Conservation (phyloP, 345 rosid genomes). For the Lumnitzera racemosa region DNA sequence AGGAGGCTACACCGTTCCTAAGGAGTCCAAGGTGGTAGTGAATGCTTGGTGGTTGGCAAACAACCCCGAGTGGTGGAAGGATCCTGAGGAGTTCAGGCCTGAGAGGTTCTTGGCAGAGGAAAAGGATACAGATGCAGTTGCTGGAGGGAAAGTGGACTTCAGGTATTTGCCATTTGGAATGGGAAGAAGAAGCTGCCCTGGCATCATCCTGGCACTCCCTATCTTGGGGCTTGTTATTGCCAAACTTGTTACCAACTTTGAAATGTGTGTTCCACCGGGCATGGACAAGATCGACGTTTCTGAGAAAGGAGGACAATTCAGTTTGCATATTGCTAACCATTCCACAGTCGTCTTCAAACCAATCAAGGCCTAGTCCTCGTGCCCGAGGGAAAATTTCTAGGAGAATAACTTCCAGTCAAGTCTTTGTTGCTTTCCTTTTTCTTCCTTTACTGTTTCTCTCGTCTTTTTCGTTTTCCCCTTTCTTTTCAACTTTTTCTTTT, state of each 20-base stretch:
- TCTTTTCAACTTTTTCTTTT: no score
- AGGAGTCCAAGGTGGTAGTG: constrained; percentile 51
- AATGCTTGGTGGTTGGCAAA: constrained; percentile 71
- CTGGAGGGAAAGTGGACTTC: constrained; percentile 49
- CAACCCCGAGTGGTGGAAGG: constrained; percentile 49
- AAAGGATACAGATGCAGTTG: constrained; percentile 26
- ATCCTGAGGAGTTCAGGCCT: constrained; percentile 44
- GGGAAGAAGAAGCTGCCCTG: constrained; percentile 58
- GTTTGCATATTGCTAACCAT: constrained; percentile 51
- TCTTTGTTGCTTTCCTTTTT: no score
- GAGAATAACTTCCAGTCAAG: no score
- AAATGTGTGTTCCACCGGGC: constrained; percentile 32
- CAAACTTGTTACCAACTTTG: constrained; percentile 36
- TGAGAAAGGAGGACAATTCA: constrained; percentile 68
- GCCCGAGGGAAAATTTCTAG: no score
- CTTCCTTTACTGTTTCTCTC: background rate
- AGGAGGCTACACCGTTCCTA: constrained; percentile 44
- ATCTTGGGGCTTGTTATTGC: constrained; percentile 48
- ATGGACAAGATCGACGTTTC: constrained; percentile 34
- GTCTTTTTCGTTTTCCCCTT: no score
- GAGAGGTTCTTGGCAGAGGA: constrained; percentile 55
- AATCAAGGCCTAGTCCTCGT: constrained; percentile 6
- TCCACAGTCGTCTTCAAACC: constrained; percentile 47
- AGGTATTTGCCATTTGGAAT: constrained; percentile 53
- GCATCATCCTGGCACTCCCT: constrained; percentile 52